Base-by-base conservation (phyloP, 352 stramenopile species). In the Phytophthora pluvialis region DNA sequence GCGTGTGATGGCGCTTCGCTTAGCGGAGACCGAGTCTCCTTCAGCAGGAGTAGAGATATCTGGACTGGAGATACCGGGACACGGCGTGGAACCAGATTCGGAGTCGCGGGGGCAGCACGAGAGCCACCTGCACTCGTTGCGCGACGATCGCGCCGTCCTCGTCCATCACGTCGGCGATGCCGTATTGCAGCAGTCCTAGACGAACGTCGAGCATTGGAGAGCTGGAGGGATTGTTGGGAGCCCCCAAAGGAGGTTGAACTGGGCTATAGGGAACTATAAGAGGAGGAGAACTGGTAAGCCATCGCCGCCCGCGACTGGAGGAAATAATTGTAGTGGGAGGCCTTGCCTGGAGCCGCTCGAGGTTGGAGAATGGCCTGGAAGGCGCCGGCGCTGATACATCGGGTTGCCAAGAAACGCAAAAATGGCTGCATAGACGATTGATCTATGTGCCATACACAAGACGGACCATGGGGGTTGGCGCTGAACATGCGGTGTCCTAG, bases 111-210 rank as follows among this genome's bases (percentile, higher is more conserved):
- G 66, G 66, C 10, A 67, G 48, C 26, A 64, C 39, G 16, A 74
- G 44, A 4, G 35, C 51, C 11, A 74, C 38, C 32, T 74, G 60
- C 31, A 74, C 33, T 2, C 54, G 60, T 21, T 70, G 63, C 3
- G 60, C 66, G 53, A 74, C 48, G 45, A 74, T 56, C 25, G 25
- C 44, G 9, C 60, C 66, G 48, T 70, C 66, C 25, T 61, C 47
- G 25, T 73, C 66, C 26, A 57, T 9, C 8, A 73, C 54, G 49
- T 70, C 44, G 47, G 63, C 66, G 43, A 74, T 61, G 21, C 42
- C 54, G 47, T 67, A 74, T 32, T 55, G 38, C 13, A 74, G 29
- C 42, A 74, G 45, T 53, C 60, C 60, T 13, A 69, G 21, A 36
- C 58, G 43, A 5, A 63, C 38, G 51, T 69, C 18, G 2, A 69